These are phyloP conservation scores for Escallonia herrerae DNA, from an alignment of 129 eudicot genomes.

Conservation along the genomic window DNA sequence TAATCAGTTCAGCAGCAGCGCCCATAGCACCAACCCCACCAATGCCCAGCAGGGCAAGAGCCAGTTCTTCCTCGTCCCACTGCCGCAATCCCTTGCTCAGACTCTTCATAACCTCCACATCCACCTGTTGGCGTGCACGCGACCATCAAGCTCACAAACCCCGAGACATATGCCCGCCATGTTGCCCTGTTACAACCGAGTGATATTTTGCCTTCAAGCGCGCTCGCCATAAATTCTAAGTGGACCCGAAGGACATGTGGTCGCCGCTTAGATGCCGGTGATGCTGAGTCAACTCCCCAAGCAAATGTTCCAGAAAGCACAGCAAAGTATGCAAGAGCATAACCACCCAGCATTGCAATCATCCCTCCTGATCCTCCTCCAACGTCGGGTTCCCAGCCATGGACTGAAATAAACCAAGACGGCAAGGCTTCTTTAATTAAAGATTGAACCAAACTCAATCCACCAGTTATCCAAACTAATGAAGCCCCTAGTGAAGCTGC, in stretches of 20 bases:
- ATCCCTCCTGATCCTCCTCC: slow-evolving; percentile 50
- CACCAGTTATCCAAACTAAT: slow-evolving; percentile 74
- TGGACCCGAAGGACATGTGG: slow-evolving; percentile 47
- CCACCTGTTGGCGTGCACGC: slow-evolving; percentile 69
- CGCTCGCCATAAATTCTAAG: slow-evolving; percentile 64
- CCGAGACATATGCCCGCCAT: slow-evolving; percentile 78
- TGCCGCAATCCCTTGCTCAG: slow-evolving; percentile 67
- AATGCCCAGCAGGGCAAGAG: slow-evolving; percentile 60
- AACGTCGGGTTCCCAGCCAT: slow-evolving; percentile 27
- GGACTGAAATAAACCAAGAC: slow-evolving; percentile 73
- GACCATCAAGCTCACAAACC: slow-evolving; percentile 76
- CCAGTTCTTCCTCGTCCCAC: slow-evolving; percentile 86
- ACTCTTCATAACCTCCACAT: slow-evolving; percentile 65
- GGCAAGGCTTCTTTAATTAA: slow-evolving; percentile 73
- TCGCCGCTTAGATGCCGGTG: slow-evolving; percentile 37
- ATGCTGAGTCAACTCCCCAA: slow-evolving; percentile 61
- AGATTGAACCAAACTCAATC: slow-evolving; percentile 46
- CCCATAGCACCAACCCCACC: slow-evolving; percentile 83
- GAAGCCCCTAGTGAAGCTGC: slow-evolving; percentile 88
- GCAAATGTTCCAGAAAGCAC: slow-evolving; percentile 70
- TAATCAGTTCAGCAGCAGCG: slow-evolving; percentile 85
- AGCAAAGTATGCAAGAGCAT: slow-evolving; percentile 73
- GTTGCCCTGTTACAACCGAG: slow-evolving; percentile 80
- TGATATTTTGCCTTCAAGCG: slow-evolving; percentile 75
- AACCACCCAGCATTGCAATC: slow-evolving; percentile 67